Conservation (phyloP, 179 eudicot species). For the Beta corolliflora region DNA sequence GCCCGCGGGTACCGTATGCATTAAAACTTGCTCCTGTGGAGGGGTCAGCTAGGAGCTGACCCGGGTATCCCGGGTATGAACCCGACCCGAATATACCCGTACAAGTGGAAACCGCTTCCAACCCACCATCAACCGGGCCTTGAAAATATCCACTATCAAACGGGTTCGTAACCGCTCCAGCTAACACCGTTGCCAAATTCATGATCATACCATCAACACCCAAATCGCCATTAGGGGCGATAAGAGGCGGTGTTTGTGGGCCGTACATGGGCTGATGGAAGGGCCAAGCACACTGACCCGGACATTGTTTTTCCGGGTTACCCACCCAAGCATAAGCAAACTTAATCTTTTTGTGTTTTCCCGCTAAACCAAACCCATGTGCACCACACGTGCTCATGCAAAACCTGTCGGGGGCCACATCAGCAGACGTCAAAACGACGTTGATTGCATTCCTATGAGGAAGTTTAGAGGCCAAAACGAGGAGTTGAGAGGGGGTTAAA, state of each 20-base stretch:
- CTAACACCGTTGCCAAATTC: conserved; percentile 40
- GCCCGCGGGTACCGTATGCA: conserved; percentile 28
- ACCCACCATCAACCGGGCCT: conserved; percentile 34
- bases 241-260: conserved; percentile 38
- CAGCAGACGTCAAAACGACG: conserved; percentile 40
- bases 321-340: conserved; percentile 47
- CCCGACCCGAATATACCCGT: conserved; percentile 38
- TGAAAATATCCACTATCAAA: conserved; percentile 41
- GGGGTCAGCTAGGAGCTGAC: conserved; percentile 28
- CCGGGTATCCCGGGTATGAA: conserved; percentile 37
- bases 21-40: conserved; percentile 31
- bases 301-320: conserved; percentile 43
- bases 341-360: conserved; percentile 23
- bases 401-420: conserved; percentile 30
- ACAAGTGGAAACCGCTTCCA: conserved; percentile 43
- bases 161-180: conserved; percentile 45
- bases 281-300: conserved; percentile 49
- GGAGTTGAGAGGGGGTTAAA: conserved; percentile 25
- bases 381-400: conserved; percentile 46
- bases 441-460: conserved; percentile 30
- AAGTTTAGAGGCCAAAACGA: conserved; percentile 24
- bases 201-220: conserved; percentile 46
- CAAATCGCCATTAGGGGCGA: conserved; percentile 39
- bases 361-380: conserved; percentile 29
- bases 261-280: conserved; percentile 43